Conservation (phyloP, 331 rosid species). For the Quercus lobata region DNA sequence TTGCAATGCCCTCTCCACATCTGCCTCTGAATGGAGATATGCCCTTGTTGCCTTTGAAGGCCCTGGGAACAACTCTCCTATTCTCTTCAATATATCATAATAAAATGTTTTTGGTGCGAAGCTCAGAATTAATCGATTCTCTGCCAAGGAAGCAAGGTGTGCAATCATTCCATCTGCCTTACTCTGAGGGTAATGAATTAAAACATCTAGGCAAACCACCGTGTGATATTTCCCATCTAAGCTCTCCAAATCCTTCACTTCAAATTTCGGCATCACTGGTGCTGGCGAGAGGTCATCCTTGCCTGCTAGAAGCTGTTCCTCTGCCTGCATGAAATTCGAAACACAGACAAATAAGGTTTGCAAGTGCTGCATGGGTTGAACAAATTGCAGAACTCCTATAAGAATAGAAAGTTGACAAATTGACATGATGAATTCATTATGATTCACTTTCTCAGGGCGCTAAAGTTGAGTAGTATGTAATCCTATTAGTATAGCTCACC, state of each 20-base stretch:
- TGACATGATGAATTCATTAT: neutral
- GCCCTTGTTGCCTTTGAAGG: conserved; percentile 97
- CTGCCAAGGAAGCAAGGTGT: conserved; percentile 85
- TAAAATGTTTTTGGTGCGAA: conserved; percentile 95
- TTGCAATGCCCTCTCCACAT: conserved; percentile 68
- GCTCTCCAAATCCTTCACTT: conserved; percentile 86
- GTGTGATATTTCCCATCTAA: conserved; percentile 76
- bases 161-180: conserved; percentile 93
- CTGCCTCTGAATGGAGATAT: conserved; percentile 81
- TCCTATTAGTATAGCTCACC: no score
- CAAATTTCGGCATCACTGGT: conserved; percentile 58
- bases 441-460: neutral
- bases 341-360: neutral
- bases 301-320: conserved; percentile 43
- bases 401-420: neutral
- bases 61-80: conserved; percentile 96
- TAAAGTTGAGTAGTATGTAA: neutral
- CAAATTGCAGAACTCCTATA: neutral
- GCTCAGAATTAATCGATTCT: conserved; percentile 72
- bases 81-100: conserved; percentile 74
- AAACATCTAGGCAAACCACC: conserved; percentile 79
- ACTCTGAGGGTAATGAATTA: conserved; percentile 87
- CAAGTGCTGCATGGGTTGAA: neutral
- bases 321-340: conserved; percentile 41
- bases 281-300: conserved; percentile 17